Base-by-base conservation (phyloP, 169 alveolate species). In the Plasmodium ovale region DNA sequence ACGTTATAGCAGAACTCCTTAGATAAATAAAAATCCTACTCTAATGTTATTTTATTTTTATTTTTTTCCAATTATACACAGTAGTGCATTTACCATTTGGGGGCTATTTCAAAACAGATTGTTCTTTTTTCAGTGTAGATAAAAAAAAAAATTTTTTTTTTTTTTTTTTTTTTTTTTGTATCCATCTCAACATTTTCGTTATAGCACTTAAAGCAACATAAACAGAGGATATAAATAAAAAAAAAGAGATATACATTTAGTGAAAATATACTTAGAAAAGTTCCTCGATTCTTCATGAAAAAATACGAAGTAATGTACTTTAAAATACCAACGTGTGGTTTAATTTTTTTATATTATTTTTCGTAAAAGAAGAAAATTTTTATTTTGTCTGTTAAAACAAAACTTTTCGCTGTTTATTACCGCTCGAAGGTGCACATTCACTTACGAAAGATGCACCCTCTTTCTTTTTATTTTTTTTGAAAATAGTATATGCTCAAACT, bases 241-340 rank as follows among this genome's bases (percentile, higher is more conserved):
- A 64, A 64, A 64, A 64, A 64, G 35, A 64, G n/a, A n/a, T n/a
- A n/a, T n/a, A n/a, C n/a, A 39, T 39, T 9, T 9, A 39, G 51
- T 39, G 51, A 64, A 64, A 35, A 35, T 19, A 23, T 44, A 64
- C 31, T 64, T 35, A 64, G 16, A 31, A 35, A 10, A 44, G 21
- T 35, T 21, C 51, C 73, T 47, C 49, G 5, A 19, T 31, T 4
- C 72, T 44, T 35, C 7, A 23, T 27, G 10, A 23, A 62, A 62
- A 62, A 62, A 62, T 19, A 19, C 49, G 42, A 21, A 37, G 29
- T 65, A 65, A 65, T 31, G 29, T 25, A 49, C 27, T 31, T 21
- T 65, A 65, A 65, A 29, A 65, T 6, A 35, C 23, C 10, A 12
- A 7, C 23, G 23, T 19, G 35, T 10, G 29, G n/a, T 65, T 33